Conservation (phyloP, 2,329 filamentous ascomycete species). For the Stemphylium vesicarium region DNA sequence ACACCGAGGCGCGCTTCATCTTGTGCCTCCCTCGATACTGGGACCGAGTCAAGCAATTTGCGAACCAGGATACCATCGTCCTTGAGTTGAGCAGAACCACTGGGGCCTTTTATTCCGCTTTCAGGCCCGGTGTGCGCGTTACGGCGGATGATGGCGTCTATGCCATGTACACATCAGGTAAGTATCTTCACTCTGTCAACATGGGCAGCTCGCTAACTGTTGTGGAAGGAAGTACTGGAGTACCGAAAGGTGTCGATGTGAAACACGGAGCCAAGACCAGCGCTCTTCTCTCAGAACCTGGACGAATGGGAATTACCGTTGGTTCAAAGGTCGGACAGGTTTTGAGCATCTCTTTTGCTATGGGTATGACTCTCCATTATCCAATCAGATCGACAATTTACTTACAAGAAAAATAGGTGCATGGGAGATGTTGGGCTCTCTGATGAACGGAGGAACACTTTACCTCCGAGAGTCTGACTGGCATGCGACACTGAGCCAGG, state of each 20-base stretch:
- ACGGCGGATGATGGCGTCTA: slow-evolving; percentile 39
- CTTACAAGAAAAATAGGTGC: slow-evolving; percentile 52
- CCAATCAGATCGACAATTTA: background rate
- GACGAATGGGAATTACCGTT: slow-evolving; percentile 57
- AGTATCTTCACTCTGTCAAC: background rate
- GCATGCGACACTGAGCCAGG: slow-evolving; percentile 55
- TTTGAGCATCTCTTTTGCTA: slow-evolving; percentile 66
- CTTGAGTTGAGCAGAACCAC: slow-evolving; percentile 22
- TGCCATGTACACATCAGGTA: slow-evolving; percentile 61
- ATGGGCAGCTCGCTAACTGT: slow-evolving; percentile 2
- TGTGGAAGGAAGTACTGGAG: slow-evolving; percentile 58
- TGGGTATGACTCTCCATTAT: slow-evolving; percentile 57
- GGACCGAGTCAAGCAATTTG: slow-evolving; percentile 31
- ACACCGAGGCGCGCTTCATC: slow-evolving; percentile 55
- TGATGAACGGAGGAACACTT: slow-evolving; percentile 65
- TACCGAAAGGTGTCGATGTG: slow-evolving; percentile 65
- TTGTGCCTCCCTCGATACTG: slow-evolving; percentile 55
- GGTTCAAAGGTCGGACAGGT: slow-evolving; percentile 63
- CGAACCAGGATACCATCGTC: slow-evolving; percentile 18
- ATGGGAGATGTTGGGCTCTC: slow-evolving; percentile 65
- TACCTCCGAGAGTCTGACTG: slow-evolving; percentile 60
- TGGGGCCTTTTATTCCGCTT: slow-evolving; percentile 20
- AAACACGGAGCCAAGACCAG: slow-evolving; percentile 63
- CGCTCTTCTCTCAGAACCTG: slow-evolving; percentile 59
- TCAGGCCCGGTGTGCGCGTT: slow-evolving; percentile 25